A percentile compares a stretch with the other conserved stretches of the same genome.
phyloP scores from a whole-genome alignment of 805 yeast species.

The Yarrowia keelungensis region DNA sequence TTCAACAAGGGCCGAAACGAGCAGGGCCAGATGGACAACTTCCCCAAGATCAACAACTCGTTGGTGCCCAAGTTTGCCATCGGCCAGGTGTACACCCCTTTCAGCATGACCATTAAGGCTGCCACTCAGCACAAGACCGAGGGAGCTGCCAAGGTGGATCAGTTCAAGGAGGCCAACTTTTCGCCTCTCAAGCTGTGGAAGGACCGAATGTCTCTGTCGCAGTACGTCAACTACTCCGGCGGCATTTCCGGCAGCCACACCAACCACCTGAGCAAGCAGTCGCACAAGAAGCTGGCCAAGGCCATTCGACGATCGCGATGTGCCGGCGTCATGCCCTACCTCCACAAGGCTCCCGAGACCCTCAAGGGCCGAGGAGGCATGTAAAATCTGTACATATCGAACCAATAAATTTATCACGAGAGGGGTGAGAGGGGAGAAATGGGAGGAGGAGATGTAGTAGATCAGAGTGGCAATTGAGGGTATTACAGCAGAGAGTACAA shows the following conservation, averaged over 20 bases:
- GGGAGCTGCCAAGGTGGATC: conserved; percentile 35
- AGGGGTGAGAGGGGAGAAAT: too few species aligned
- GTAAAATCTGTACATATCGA: conserved; percentile 37
- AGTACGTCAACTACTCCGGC: conserved; percentile 74
- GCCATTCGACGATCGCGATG: conserved; percentile 83
- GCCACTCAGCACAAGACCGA: conserved; percentile 7
- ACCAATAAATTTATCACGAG: conserved; percentile 4
- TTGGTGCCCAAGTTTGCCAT: conserved; percentile 28
- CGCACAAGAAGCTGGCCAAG: conserved; percentile 73
- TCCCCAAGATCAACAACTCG: conserved; percentile 29
- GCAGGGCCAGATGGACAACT: background rate
- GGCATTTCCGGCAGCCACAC: conserved; percentile 74
- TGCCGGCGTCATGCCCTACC: conserved; percentile 77
- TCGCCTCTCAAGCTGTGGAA: conserved; percentile 45
- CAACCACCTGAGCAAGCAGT: conserved; percentile 68
- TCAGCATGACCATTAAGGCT: conserved; percentile 33
- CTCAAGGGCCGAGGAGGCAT: conserved; percentile 38
- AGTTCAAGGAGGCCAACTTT: conserved; percentile 47
- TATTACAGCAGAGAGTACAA: too few species aligned
- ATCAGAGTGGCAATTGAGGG: too few species aligned
- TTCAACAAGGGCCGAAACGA: conserved; percentile 10
- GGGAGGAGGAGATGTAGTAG: too few species aligned
- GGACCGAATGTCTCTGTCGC: conserved; percentile 71
- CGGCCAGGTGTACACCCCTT: conserved; percentile 33
- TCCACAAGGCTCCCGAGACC: conserved; percentile 56